A percentile compares a stretch with the other conserved stretches of the same genome.
phyloP scores from a whole-genome alignment of 345 rosid species.

The Erucastrum elatum region DNA sequence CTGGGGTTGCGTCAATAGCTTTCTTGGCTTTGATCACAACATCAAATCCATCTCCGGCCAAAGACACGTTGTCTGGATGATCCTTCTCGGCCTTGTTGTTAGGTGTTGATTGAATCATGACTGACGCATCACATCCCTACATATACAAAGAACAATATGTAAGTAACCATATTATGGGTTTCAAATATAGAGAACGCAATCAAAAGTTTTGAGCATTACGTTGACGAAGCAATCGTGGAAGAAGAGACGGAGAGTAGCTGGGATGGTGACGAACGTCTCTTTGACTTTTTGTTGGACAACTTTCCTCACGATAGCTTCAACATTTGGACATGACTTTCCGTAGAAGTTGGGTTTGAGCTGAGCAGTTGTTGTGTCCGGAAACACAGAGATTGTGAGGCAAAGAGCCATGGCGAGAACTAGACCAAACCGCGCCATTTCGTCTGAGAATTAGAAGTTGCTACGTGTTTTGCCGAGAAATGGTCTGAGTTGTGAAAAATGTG shows the following conservation, averaged over 20 bases:
- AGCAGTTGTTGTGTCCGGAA: slow-evolving; percentile 53
- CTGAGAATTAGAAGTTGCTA: background rate
- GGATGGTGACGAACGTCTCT: slow-evolving; percentile 71
- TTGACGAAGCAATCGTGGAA: slow-evolving; percentile 56
- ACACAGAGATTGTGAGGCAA: slow-evolving; percentile 43
- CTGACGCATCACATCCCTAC: slow-evolving; percentile 87
- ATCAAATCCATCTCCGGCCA: slow-evolving; percentile 92
- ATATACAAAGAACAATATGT: background rate
- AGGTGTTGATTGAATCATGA: slow-evolving; percentile 52
- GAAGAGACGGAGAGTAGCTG: slow-evolving; percentile 58
- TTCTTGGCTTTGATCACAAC: slow-evolving; percentile 78
- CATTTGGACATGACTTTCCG: slow-evolving; percentile 60
- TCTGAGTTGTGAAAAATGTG: background rate
- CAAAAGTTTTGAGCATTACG: slow-evolving; percentile 33
- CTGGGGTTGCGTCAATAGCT: slow-evolving; percentile 52
- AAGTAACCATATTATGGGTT: slow-evolving; percentile 3
- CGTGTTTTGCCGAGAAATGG: slow-evolving; percentile 1
- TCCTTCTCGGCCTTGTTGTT: slow-evolving; percentile 76
- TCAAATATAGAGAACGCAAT: background rate
- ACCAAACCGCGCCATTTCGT: slow-evolving; percentile 35
- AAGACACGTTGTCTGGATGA: slow-evolving; percentile 73
- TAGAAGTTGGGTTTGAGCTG: slow-evolving; percentile 60
- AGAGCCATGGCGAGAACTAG: slow-evolving; percentile 43
- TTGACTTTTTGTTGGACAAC: slow-evolving; percentile 49
- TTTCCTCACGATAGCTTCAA: slow-evolving; percentile 56